Base-by-base conservation (phyloP, 2,329 filamentous ascomycete genomes). In the Venturia pyrina region DNA sequence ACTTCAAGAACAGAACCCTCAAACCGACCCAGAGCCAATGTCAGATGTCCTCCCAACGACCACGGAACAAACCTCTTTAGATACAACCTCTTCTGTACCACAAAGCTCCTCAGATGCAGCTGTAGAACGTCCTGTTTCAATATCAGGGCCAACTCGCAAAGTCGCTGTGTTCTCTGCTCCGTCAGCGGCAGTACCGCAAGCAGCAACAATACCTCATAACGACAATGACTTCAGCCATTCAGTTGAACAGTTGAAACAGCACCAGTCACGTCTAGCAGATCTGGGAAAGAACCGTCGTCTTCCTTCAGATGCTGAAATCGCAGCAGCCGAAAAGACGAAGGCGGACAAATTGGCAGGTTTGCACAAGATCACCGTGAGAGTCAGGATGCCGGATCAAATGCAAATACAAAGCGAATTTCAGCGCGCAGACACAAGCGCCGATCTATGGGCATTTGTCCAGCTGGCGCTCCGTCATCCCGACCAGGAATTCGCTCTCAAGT, bases 341-440 rank as follows among this genome's bases (percentile, higher is more conserved):
- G 83, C 85, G 60, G 86, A 87, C 40, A 87, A 82, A 68, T 79
- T 92, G 1, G 83, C 87, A 5, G 82, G 84, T 5, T 82, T 93
- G 67, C 85, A 84, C 63, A 84, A 85, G 41, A 84, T 96, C 41
- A 83, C 86, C 37, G 82, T 98, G 69, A 91, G 90, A 69, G 84
- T 97, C 62, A 89, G 93, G 34, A 93, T 97, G 70, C 93, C 93
- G 0, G 93, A 98, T 73, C 90, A 93, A 70, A 89, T 87, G 66
- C 87, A 88, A 64, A 85, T 92, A 41, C 85, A 91, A 63, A 88
- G 88, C 78, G 83, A 82, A n/a, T 86, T 96, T 69, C 83, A 81
- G 1, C 85, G 86, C 24, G 75, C 80, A 1, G 88, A 93, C 64
- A 91, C 89, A 0, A 89, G 88, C 1, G 81, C 83, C 3, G 83